phyloP scores from a whole-genome alignment of 2,329 filamentous ascomycete species.

The Cryphonectria radicalis region DNA sequence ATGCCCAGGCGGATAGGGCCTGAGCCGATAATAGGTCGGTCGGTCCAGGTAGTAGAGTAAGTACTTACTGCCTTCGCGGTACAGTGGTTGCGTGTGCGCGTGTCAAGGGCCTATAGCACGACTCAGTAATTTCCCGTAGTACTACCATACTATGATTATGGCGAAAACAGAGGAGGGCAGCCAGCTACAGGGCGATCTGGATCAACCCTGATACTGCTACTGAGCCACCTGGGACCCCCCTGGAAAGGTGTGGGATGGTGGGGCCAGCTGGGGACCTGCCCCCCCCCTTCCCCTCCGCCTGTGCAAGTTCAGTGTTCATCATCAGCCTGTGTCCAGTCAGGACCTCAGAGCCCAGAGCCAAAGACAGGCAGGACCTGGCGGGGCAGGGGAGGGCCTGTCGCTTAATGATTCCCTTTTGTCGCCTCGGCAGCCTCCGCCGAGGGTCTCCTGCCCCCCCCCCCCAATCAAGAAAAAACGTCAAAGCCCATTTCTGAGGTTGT shows the following conservation, averaged over 20 bases:
- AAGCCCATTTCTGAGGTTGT: constrained; percentile 1
- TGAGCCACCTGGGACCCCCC: not conserved
- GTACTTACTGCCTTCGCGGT: not conserved
- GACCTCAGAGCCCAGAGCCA: not conserved
- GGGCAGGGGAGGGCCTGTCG: constrained; percentile 4
- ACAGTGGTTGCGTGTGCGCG: not conserved
- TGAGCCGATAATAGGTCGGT: no score
- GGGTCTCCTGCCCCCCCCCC: not conserved
- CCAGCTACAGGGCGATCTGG: not conserved
- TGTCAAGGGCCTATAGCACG: not conserved
- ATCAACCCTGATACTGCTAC: not conserved
- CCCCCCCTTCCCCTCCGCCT: no score
- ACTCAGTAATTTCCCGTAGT: not conserved
- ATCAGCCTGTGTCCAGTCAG: not conserved
- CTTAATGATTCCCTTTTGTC: not conserved
- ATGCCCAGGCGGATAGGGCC: not conserved
- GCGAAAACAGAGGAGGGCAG: not conserved
- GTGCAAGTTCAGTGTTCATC: not conserved
- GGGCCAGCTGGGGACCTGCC: not conserved
- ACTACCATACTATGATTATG: not conserved
- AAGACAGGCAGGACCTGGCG: not conserved
- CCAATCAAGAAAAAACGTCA: constrained; percentile 8
- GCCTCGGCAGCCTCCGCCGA: constrained; percentile 6
- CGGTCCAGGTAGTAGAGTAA: no score
- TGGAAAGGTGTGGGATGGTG: not conserved